Evolutionary conservation across 768 basidiomycete species (phyloP).

Genomic region (Mycena filopes): DNA sequence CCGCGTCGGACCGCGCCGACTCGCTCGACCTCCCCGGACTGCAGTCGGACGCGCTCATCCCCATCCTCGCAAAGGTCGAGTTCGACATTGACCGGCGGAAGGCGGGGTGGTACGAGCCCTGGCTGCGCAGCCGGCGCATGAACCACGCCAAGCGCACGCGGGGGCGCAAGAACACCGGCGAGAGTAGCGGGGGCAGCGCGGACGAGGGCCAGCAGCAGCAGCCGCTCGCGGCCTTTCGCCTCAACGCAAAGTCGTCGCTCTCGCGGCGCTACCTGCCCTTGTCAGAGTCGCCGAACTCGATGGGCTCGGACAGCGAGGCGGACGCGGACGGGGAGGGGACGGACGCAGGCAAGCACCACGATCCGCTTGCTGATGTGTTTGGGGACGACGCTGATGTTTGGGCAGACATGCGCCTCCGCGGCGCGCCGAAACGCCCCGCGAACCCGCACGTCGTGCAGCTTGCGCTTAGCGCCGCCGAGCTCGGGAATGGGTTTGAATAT

Average conservation of each 20-base stretch:
- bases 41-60: conserved; percentile 70
- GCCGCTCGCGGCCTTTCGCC: conserved; percentile 22
- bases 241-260: not conserved
- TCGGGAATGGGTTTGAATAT: conserved; percentile 47
- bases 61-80: conserved; percentile 93
- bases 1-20: conserved; percentile 51
- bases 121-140: conserved; percentile 72
- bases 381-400: conserved; percentile 74
- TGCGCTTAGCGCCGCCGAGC: conserved; percentile 58
- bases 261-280: conserved; percentile 47
- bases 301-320: conserved; percentile 38
- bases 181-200: conserved; percentile 9
- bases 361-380: conserved; percentile 72
- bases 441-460: conserved; percentile 65
- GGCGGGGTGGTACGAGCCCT: conserved; percentile 89
- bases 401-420: conserved; percentile 59
- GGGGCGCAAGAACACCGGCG: conserved; percentile 33
- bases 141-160: conserved; percentile 70
- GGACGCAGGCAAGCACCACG: conserved; percentile 44
- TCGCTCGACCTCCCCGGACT: conserved; percentile 76
- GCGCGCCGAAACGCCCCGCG: conserved; percentile 36
- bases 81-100: conserved; percentile 89
- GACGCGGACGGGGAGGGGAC: conserved; percentile 46
- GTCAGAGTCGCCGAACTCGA: conserved; percentile 38
- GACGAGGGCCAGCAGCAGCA: conserved; percentile 9